Conservation (phyloP, 495 filamentous ascomycete species). For the Aspergillus incahuasiensis region DNA sequence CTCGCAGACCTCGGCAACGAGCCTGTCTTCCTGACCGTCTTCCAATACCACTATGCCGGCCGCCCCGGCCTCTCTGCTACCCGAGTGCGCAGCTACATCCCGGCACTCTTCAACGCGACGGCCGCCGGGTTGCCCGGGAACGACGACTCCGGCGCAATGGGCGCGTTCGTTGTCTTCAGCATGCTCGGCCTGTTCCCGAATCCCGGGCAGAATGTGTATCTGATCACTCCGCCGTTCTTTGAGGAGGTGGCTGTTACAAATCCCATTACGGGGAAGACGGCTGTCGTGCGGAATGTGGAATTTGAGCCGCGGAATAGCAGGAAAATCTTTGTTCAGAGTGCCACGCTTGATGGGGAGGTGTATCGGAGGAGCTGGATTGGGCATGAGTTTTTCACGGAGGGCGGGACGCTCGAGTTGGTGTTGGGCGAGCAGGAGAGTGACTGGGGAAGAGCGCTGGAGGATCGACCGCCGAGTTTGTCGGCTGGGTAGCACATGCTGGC, state of each 20-base stretch:
- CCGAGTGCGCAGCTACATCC: conserved; percentile 41
- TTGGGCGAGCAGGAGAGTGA: conserved; percentile 60
- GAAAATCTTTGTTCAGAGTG: conserved; percentile 67
- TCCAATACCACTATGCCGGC: conserved; percentile 69
- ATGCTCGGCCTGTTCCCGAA: conserved; percentile 60
- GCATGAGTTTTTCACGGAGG: conserved; percentile 72
- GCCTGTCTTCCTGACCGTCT: conserved; percentile 64
- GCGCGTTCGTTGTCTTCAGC: conserved; percentile 54
- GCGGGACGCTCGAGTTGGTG: conserved; percentile 61
- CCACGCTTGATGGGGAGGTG: conserved; percentile 58
- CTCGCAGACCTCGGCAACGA: conserved; percentile 66
- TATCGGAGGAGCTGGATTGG: conserved; percentile 70
- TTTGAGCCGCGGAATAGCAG: conserved; percentile 54
- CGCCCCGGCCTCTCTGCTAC: conserved; percentile 54
- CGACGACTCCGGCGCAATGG: conserved; percentile 58
- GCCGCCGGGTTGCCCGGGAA: conserved; percentile 53
- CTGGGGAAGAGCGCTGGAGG: conserved; percentile 63
- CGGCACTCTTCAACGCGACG: conserved; percentile 36
- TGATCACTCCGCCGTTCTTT: conserved; percentile 55
- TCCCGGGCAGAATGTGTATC: conserved; percentile 51
- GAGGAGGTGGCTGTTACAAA: conserved; percentile 46
- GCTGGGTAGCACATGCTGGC: no score
- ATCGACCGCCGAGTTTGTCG: conserved; percentile 52
- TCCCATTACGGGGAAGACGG: conserved; percentile 56
- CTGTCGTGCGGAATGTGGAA: conserved; percentile 53